These are phyloP conservation scores for Arabidopsis suecica DNA, from an alignment of 345 rosid genomes.

Conservation along the genomic window DNA sequence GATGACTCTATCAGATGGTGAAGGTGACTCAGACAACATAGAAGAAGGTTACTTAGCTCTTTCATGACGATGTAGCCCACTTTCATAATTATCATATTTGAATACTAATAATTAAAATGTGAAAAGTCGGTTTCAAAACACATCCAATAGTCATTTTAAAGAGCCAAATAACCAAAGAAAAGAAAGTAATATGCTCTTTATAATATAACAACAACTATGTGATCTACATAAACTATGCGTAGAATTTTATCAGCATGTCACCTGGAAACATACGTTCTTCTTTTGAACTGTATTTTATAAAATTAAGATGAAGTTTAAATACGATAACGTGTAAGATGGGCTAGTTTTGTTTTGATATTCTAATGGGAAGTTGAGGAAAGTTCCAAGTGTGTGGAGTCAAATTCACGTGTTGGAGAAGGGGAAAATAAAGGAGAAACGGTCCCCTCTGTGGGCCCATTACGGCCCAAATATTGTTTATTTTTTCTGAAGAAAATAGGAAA, in stretches of 20 bases:
- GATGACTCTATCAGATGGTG: slow-evolving; percentile 22
- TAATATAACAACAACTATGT: background rate
- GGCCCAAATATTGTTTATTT: slow-evolving; percentile 32
- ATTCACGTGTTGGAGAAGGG: slow-evolving; percentile 42
- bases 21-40: slow-evolving; percentile 38
- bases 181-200: no score
- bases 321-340: slow-evolving; percentile 17
- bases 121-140: slow-evolving; percentile 12
- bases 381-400: slow-evolving; percentile 47
- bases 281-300: background rate
- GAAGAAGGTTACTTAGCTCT: slow-evolving; percentile 10
- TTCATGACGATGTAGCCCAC: slow-evolving; percentile 34
- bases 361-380: slow-evolving; percentile 37
- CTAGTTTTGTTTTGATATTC: slow-evolving; percentile 16
- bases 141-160: background rate
- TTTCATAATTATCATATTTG: slow-evolving; percentile 11
- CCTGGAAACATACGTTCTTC: slow-evolving; percentile 24
- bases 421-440: slow-evolving; percentile 38
- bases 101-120: background rate
- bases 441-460: slow-evolving; percentile 39
- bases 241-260: slow-evolving; percentile 15
- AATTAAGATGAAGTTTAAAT: background rate
- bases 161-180: background rate
- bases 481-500: background rate
- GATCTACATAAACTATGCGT: background rate